Evolutionary conservation across 805 yeast genomes (phyloP).

Genomic region (Nakazawaea ernobii): DNA sequence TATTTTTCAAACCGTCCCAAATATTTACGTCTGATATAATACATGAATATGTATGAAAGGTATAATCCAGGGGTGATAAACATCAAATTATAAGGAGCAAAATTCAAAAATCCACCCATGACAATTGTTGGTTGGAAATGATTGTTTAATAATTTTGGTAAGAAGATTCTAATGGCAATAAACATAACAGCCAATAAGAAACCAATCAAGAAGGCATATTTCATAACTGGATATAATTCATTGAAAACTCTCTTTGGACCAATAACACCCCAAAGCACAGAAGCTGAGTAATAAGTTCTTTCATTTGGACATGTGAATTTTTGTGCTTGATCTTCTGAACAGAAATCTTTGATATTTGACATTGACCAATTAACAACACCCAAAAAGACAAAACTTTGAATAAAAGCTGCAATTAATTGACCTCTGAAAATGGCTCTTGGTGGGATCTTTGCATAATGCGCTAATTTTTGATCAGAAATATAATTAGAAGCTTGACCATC

Average conservation of each 20-base stretch:
- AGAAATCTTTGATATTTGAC: too few species aligned
- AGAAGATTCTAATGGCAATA: constrained; percentile 20
- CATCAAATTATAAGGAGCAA: constrained; percentile 46
- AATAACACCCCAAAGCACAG: constrained; percentile 17
- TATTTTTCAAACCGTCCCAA: constrained; percentile 52
- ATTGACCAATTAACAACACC: too few species aligned
- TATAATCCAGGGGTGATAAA: constrained; percentile 37
- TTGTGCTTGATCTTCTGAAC: too few species aligned
- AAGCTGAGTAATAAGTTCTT: constrained; percentile 33
- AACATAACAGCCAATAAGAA: constrained; percentile 26
- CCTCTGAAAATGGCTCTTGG: too few species aligned
- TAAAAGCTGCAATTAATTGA: too few species aligned
- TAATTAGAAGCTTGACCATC: too few species aligned
- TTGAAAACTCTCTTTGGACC: constrained; percentile 19
- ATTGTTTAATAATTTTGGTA: constrained; percentile 19
- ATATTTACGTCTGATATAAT: constrained; percentile 40
- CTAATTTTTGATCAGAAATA: too few species aligned
- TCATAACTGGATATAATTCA: constrained; percentile 53
- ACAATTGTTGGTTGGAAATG: constrained; percentile 47
- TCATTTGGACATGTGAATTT: too few species aligned
- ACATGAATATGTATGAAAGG: constrained; percentile 36
- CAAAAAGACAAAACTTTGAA: too few species aligned
- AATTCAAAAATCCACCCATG: constrained; percentile 40
- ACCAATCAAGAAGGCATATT: constrained; percentile 49
- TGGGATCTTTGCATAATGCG: too few species aligned